phyloP scores from a whole-genome alignment of 2,329 filamentous ascomycete genomes.

The Diplodia seriata region DNA sequence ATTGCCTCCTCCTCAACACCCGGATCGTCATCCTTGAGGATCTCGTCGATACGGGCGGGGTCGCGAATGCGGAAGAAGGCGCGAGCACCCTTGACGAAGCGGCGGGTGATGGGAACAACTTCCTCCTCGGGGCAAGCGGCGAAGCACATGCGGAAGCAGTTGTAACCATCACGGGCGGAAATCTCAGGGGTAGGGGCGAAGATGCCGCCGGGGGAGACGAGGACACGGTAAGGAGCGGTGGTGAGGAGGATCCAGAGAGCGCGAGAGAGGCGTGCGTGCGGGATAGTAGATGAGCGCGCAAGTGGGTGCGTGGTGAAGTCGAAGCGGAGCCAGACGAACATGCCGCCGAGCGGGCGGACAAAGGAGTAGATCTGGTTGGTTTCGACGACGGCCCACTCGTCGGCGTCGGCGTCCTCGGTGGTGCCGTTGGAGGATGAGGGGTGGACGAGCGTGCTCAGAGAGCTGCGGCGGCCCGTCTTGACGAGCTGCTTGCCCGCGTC shows the following conservation, averaged over 20 bases:
- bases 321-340: conserved; percentile 87
- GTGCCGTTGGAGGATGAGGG: conserved; percentile 41
- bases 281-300: conserved; percentile 53
- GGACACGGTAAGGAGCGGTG: conserved; percentile 70
- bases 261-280: conserved; percentile 64
- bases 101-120: conserved; percentile 65
- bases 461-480: conserved; percentile 62
- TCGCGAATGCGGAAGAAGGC: conserved; percentile 80
- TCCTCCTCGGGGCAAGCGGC: conserved; percentile 79
- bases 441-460: conserved; percentile 36
- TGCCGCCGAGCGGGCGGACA: conserved; percentile 81
- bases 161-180: conserved; percentile 66
- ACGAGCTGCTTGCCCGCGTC: conserved; percentile 71
- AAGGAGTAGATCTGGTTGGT: conserved; percentile 79
- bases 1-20: neutral
- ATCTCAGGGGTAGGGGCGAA: conserved; percentile 74
- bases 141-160: conserved; percentile 81
- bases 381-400: conserved; percentile 77
- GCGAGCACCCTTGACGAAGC: conserved; percentile 72
- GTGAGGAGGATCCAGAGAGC: conserved; percentile 77
- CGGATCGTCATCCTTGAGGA: conserved; percentile 54
- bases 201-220: conserved; percentile 74
- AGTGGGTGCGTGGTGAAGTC: conserved; percentile 77
- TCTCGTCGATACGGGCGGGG: conserved; percentile 68
- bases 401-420: conserved; percentile 38